Evolutionary conservation across 306 rosid genomes (phyloP).

Genomic region (Trifolium subterraneum): DNA sequence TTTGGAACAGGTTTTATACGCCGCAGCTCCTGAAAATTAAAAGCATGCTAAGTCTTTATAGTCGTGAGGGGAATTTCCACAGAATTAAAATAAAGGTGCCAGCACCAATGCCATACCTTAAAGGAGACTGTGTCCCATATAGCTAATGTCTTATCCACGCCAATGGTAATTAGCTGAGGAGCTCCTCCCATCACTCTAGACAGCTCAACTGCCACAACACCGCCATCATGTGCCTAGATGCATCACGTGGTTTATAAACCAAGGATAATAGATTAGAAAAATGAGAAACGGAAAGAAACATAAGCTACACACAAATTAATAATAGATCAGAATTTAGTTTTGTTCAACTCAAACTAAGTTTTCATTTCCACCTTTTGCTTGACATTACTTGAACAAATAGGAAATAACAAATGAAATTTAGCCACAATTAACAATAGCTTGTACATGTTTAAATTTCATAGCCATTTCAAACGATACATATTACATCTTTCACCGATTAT

Average conservation of each 20-base stretch:
- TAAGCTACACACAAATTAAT: constrained; percentile 21
- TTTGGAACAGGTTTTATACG: constrained; percentile 96
- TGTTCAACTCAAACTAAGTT: constrained; percentile 10
- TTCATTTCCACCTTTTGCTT: constrained; percentile 13
- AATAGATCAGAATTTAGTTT: constrained; percentile 17
- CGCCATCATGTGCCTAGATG: constrained; percentile 94
- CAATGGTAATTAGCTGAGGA: constrained; percentile 97
- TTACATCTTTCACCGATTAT: constrained; percentile 32
- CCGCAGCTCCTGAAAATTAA: constrained; percentile 76
- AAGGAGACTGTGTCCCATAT: constrained; percentile 97
- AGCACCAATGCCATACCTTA: constrained; percentile 59
- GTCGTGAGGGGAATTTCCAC: constrained; percentile 27
- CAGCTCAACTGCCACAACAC: constrained; percentile 97
- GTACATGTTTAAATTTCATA: constrained; percentile 23
- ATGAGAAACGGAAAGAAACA: constrained; percentile 8
- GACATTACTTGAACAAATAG: constrained; percentile 34
- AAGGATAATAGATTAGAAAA: constrained; percentile 34
- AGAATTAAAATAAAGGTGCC: constrained; percentile 21
- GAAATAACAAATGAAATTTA: constrained; percentile 32
- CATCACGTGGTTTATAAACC: constrained; percentile 41
- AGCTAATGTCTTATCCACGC: constrained; percentile 97
- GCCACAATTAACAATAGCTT: constrained; percentile 34
- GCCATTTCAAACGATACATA: constrained; percentile 39
- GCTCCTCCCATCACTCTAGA: constrained; percentile 96
- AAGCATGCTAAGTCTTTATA: constrained; percentile 44